Evolutionary conservation across 257 asterid genomes (phyloP).

Genomic region (Datura wrightii): DNA sequence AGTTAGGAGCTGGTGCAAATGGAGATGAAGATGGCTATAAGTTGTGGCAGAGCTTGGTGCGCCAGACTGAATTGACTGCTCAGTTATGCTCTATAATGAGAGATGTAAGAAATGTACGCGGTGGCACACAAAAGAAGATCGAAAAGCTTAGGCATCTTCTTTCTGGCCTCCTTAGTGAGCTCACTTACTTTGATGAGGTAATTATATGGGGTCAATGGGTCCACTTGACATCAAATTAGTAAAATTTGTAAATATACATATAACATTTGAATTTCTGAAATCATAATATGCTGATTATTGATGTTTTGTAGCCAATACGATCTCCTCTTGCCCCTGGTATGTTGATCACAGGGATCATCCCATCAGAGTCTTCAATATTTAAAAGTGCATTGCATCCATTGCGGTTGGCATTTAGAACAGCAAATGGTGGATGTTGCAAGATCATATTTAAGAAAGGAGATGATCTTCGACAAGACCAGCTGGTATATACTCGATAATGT

Average conservation of each 20-base stretch:
- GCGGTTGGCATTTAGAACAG: conserved; percentile 88
- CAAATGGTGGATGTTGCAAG: conserved; percentile 89
- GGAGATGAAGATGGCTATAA: conserved; percentile 85
- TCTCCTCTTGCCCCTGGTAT: conserved; percentile 89
- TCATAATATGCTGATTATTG: conserved; percentile 20
- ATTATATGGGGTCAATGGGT: conserved; percentile 27
- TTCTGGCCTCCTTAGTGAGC: conserved; percentile 97
- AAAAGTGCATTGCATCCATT: conserved; percentile 88
- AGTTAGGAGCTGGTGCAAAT: conserved; percentile 69
- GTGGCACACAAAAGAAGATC: conserved; percentile 95
- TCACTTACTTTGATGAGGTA: conserved; percentile 96
- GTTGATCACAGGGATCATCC: conserved; percentile 90
- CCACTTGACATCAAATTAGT: neutral
- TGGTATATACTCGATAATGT: conserved; percentile 57
- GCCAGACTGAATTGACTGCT: conserved; percentile 94
- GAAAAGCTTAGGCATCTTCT: conserved; percentile 98
- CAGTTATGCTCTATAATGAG: conserved; percentile 92
- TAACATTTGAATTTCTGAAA: neutral
- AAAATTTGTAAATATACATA: neutral
- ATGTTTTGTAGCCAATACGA: conserved; percentile 83
- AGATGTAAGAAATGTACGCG: conserved; percentile 91
- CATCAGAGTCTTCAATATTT: conserved; percentile 93
- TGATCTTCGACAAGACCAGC: conserved; percentile 98
- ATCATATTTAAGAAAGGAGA: conserved; percentile 96
- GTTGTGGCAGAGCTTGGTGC: conserved; percentile 98